Evolutionary conservation across 306 rosid species (phyloP).

Genomic region (Canavalia ensiformis): DNA sequence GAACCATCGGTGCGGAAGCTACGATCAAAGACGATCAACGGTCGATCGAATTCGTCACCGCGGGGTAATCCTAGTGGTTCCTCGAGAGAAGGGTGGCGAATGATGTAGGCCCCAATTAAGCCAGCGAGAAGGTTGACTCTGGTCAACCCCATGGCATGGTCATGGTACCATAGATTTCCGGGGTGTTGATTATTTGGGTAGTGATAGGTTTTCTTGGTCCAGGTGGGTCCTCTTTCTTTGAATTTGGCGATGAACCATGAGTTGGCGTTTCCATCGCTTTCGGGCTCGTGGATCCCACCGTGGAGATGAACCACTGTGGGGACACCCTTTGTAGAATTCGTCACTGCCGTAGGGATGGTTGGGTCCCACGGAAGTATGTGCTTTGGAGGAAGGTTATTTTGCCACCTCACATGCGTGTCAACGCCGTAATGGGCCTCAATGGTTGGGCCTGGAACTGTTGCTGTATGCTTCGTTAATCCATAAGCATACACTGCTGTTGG

Average conservation of each 20-base stretch:
- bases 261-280: slow-evolving; percentile 72
- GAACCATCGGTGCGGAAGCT: slow-evolving; percentile 73
- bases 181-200: slow-evolving; percentile 79
- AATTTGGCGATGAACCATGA: slow-evolving; percentile 74
- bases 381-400: slow-evolving; percentile 69
- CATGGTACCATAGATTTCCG: slow-evolving; percentile 87
- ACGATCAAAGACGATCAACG: slow-evolving; percentile 72
- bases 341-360: slow-evolving; percentile 68
- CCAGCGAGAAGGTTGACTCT: slow-evolving; percentile 80
- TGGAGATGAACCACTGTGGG: slow-evolving; percentile 91
- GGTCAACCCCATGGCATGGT: slow-evolving; percentile 87
- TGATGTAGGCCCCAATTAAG: slow-evolving; percentile 69
- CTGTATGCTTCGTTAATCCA: slow-evolving; percentile 53
- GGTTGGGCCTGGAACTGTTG: slow-evolving; percentile 88
- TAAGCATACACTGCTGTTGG: slow-evolving; percentile 74
- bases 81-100: slow-evolving; percentile 64
- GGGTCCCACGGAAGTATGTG: slow-evolving; percentile 93
- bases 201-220: slow-evolving; percentile 59
- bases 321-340: slow-evolving; percentile 55
- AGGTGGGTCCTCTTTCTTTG: slow-evolving; percentile 60
- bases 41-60: slow-evolving; percentile 60
- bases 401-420: slow-evolving; percentile 71
- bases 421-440: slow-evolving; percentile 70
- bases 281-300: slow-evolving; percentile 72
- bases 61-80: slow-evolving; percentile 60